Conservation (phyloP, 2,329 filamentous ascomycete genomes). For the Fusarium austroafricanum region DNA sequence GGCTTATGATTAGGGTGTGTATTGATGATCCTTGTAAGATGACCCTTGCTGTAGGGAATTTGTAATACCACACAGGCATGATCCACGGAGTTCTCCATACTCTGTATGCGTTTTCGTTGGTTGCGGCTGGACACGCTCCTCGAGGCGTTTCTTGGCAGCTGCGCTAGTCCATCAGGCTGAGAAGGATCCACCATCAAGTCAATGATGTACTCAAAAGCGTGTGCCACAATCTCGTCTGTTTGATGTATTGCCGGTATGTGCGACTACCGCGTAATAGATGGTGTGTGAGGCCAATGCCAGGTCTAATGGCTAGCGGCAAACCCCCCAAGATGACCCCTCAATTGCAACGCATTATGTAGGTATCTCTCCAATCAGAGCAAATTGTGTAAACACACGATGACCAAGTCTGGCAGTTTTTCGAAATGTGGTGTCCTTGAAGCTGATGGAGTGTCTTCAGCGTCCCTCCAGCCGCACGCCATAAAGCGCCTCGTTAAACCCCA, state of each 20-base stretch:
- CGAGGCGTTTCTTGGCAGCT: constrained; percentile 30
- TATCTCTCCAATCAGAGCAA: constrained; percentile 5
- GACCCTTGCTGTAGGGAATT: constrained; percentile 32
- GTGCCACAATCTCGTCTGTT: constrained; percentile 24
- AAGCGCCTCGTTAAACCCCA: constrained; percentile 16
- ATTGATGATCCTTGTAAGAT: constrained; percentile 11
- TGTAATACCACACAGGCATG: constrained; percentile 28
- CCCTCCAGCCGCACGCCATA: constrained; percentile 2
- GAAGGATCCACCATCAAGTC: constrained; percentile 5
- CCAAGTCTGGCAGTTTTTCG: constrained; percentile 26
- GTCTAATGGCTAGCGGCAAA: constrained; percentile 5
- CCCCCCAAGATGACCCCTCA: constrained; percentile 6
- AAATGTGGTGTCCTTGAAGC: constrained; percentile 11
- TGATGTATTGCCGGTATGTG: constrained; percentile 28
- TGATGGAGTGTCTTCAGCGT: constrained; percentile 20
- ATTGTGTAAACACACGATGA: constrained; percentile 5
- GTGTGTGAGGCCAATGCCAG: neutral
- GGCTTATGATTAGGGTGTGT: constrained; percentile 10
- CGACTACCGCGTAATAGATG: constrained; percentile 15
- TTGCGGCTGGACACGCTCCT: constrained; percentile 2
- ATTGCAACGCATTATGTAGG: constrained; percentile 7
- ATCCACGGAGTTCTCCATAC: constrained; percentile 11
- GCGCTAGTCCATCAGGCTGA: constrained; percentile 16
- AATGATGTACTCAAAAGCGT: neutral
- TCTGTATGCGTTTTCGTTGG: constrained; percentile 11